Conservation (phyloP, 2,329 filamentous ascomycete species). For the Penicillium sp. region DNA sequence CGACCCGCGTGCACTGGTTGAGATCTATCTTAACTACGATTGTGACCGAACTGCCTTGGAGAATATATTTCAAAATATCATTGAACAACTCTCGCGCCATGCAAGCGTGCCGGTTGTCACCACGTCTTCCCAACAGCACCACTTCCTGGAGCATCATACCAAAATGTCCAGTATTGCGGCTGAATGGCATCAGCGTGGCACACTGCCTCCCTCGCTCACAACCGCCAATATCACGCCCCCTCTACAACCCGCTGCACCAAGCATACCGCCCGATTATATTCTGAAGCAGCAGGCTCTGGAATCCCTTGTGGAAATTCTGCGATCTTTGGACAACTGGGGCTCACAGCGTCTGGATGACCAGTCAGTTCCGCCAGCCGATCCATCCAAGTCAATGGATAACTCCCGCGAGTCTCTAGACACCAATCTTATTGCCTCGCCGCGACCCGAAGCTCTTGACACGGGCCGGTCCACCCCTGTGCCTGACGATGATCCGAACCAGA, state of each 20-base stretch:
- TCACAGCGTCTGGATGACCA: slow-evolving; percentile 59
- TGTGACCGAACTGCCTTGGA: slow-evolving; percentile 88
- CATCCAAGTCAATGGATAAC: slow-evolving; percentile 53
- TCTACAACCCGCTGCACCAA: slow-evolving; percentile 48
- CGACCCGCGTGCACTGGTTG: slow-evolving; percentile 83
- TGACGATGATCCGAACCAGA: slow-evolving; percentile 86
- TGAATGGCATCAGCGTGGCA: slow-evolving; percentile 85
- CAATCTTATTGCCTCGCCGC: slow-evolving; percentile 52
- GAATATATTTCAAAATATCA: slow-evolving; percentile 91
- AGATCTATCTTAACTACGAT: slow-evolving; percentile 97
- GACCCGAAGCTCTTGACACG: slow-evolving; percentile 51
- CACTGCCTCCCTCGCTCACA: slow-evolving; percentile 79
- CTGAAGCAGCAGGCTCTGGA: slow-evolving; percentile 88
- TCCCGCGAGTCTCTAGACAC: slow-evolving; percentile 73
- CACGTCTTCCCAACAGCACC: slow-evolving; percentile 72
- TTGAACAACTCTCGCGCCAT: slow-evolving; percentile 87
- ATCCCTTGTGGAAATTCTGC: slow-evolving; percentile 78
- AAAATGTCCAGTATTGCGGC: slow-evolving; percentile 55
- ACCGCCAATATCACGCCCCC: slow-evolving; percentile 65
- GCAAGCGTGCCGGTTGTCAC: slow-evolving; percentile 74
- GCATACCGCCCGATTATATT: slow-evolving; percentile 81
- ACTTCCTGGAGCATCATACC: slow-evolving; percentile 73
- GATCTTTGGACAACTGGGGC: slow-evolving; percentile 91
- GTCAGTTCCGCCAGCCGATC: slow-evolving; percentile 47
- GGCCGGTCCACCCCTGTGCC: slow-evolving; percentile 62